Conservation (phyloP, 371 early-diverging fungal genomes). For the Mucor ambiguus region DNA sequence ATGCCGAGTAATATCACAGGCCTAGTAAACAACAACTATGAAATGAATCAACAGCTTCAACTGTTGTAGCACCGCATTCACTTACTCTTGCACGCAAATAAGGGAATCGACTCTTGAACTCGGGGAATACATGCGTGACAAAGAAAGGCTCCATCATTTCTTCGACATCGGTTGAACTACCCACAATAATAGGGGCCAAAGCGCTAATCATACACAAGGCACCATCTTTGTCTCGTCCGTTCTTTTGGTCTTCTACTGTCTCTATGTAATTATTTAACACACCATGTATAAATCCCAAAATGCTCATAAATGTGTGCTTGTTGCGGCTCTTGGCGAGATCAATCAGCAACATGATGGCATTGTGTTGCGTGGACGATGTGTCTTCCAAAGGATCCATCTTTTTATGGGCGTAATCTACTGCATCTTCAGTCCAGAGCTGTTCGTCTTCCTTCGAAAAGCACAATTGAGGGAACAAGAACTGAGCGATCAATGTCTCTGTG, state of each 20-base stretch:
- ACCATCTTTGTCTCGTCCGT: conserved; percentile 85
- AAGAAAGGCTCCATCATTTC: conserved; percentile 79
- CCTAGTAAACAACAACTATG: conserved; percentile 5
- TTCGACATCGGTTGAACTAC: conserved; percentile 65
- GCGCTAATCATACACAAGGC: conserved; percentile 83
- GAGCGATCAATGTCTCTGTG: conserved; percentile 71
- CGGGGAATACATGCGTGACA: conserved; percentile 83
- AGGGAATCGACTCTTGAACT: conserved; percentile 76
- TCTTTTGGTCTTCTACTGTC: conserved; percentile 64
- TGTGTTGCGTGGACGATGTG: conserved; percentile 67
- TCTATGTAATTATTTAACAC: conserved; percentile 61
- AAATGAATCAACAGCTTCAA: neutral
- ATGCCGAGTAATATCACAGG: conserved; percentile 44
- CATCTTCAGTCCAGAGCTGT: conserved; percentile 89
- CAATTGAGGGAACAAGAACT: conserved; percentile 88
- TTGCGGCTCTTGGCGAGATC: conserved; percentile 76
- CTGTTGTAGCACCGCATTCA: conserved; percentile 16
- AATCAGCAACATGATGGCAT: conserved; percentile 72
- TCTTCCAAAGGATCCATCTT: conserved; percentile 82
- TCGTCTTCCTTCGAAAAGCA: conserved; percentile 83
- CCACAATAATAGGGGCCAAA: conserved; percentile 61
- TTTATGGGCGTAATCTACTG: conserved; percentile 90
- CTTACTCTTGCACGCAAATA: conserved; percentile 79
- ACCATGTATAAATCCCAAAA: conserved; percentile 73
- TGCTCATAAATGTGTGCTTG: conserved; percentile 76